Conservation (phyloP, 192 early-diverging fungal species). For the Phycomyces nitens region DNA sequence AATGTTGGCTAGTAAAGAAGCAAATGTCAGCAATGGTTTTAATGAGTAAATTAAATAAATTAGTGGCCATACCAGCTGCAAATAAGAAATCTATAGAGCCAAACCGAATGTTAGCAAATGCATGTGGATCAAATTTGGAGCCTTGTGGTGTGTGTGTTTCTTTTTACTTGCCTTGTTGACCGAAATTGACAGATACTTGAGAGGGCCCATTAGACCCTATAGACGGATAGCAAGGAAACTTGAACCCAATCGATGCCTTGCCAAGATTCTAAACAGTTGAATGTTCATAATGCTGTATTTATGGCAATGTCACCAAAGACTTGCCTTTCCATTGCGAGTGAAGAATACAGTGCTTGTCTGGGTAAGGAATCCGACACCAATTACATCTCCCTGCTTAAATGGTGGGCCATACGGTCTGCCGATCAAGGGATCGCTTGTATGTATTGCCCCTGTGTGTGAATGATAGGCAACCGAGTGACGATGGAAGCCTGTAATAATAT, state of each 20-base stretch:
- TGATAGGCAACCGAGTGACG: slow-evolving; percentile 67
- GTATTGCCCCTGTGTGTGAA: slow-evolving; percentile 58
- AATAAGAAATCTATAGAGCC: slow-evolving; percentile 11
- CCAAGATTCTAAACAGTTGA: slow-evolving; percentile 40
- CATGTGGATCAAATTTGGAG: too few species aligned
- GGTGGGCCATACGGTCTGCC: slow-evolving; percentile 57
- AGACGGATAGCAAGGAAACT: slow-evolving; percentile 61
- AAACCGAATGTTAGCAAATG: not conserved
- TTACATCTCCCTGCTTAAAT: slow-evolving; percentile 67
- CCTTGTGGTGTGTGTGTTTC: not conserved
- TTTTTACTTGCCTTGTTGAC: slow-evolving; percentile 50
- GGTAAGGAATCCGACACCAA: slow-evolving; percentile 70
- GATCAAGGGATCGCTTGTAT: slow-evolving; percentile 61
- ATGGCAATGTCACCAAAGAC: too few species aligned
- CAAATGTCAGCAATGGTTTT: too few species aligned
- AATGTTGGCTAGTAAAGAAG: slow-evolving; percentile 49
- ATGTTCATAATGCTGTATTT: too few species aligned
- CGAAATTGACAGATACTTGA: slow-evolving; percentile 63
- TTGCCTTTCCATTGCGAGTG: slow-evolving; percentile 62
- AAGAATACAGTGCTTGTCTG: slow-evolving; percentile 68
- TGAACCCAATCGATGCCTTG: slow-evolving; percentile 64
- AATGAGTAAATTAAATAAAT: too few species aligned
- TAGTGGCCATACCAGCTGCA: slow-evolving; percentile 6
- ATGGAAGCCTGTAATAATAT: slow-evolving; percentile 56
- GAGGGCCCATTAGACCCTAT: slow-evolving; percentile 51